Percentiles rank a stretch among this genome's conserved stretches.
phyloP scores from a whole-genome alignment of 352 stramenopile species.

The Phytopythium helicoides region DNA sequence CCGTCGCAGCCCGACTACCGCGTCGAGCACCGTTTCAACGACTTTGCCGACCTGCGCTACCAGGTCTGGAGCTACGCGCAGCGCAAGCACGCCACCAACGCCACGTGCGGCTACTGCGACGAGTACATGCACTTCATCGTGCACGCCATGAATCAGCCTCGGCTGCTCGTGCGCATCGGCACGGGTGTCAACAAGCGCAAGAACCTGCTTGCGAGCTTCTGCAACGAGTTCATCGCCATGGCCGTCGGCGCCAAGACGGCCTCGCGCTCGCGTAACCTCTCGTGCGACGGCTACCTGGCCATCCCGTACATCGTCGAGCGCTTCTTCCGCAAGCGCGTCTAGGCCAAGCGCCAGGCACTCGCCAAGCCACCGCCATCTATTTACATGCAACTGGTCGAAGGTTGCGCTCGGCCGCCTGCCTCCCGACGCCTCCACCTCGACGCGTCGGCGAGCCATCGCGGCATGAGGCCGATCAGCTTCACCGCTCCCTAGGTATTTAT shows the following conservation, averaged over 20 bases:
- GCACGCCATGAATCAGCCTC: constrained; percentile 48
- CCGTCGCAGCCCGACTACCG: constrained; percentile 37
- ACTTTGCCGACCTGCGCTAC: constrained; percentile 51
- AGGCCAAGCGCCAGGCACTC: constrained; percentile 3
- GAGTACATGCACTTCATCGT: constrained; percentile 53
- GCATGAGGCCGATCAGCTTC: too few relatives aligned
- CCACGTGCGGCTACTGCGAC: constrained; percentile 43
- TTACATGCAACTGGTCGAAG: constrained; percentile 31
- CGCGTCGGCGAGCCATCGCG: not conserved
- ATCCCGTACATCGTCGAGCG: constrained; percentile 43
- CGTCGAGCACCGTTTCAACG: constrained; percentile 46
- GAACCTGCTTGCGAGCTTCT: constrained; percentile 43
- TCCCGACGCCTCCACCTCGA: not conserved
- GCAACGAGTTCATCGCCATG: constrained; percentile 46
- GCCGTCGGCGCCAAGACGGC: constrained; percentile 30
- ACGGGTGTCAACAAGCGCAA: constrained; percentile 35
- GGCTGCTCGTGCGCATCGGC: constrained; percentile 39
- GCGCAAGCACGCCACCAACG: constrained; percentile 25
- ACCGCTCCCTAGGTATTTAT: too few relatives aligned
- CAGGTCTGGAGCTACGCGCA: constrained; percentile 47
- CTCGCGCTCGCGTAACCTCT: constrained; percentile 19
- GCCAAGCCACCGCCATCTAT: constrained; percentile 5
- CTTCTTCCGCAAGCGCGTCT: constrained; percentile 31
- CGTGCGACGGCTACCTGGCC: constrained; percentile 34
- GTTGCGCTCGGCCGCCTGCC: constrained; percentile 13